Evolutionary conservation across 1,284 basidiomycete genomes (phyloP).

Genomic region (Ganoderma resinaceum): DNA sequence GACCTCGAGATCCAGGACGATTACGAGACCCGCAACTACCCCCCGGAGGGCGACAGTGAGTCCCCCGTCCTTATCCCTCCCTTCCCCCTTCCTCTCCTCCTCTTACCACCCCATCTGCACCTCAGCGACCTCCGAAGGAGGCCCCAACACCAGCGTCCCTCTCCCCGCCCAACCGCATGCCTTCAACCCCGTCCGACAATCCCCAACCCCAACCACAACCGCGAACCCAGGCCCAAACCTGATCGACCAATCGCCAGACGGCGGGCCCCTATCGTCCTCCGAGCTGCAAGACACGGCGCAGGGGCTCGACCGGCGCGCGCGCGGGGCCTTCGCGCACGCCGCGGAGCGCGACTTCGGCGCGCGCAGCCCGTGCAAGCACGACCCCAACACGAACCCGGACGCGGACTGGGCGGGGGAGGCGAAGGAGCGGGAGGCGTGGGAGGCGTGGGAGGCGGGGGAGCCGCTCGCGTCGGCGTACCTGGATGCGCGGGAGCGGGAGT

Average conservation of each 20-base stretch:
- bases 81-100: neutral
- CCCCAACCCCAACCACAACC: neutral
- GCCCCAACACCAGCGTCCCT: constrained; percentile 38
- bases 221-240: constrained; percentile 22
- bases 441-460: constrained; percentile 34
- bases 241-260: constrained; percentile 36
- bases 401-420: neutral
- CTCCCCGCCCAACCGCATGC: constrained; percentile 26
- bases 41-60: constrained; percentile 40
- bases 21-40: constrained; percentile 41
- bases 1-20: constrained; percentile 16
- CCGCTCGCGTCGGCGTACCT: constrained; percentile 38
- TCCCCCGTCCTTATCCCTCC: constrained; percentile 10
- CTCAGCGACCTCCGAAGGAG: constrained; percentile 44
- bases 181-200: constrained; percentile 19
- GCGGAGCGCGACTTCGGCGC: constrained; percentile 37
- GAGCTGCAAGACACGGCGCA: constrained; percentile 40
- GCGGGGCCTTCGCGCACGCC: constrained; percentile 35
- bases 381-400: constrained; percentile 37
- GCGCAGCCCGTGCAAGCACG: constrained; percentile 38
- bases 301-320: constrained; percentile 36
- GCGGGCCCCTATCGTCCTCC: constrained; percentile 29
- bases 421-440: neutral
- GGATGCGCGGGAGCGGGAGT: constrained; percentile 36
- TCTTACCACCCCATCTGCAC: neutral